Base-by-base conservation (phyloP, 75 land plant genomes). In the Pseudotsuga menziesii region DNA sequence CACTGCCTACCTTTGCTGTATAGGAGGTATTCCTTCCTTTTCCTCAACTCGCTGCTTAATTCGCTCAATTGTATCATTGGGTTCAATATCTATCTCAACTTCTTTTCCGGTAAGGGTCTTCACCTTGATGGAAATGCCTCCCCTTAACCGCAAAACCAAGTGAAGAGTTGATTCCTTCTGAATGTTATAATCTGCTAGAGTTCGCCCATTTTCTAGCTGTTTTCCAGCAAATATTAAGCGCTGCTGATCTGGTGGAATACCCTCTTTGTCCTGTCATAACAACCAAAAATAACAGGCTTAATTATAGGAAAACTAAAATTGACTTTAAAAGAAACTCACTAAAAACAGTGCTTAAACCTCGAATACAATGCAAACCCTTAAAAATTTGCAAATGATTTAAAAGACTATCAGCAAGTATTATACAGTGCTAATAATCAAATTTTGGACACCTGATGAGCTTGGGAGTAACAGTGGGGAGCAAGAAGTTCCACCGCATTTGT, bases 91-190 rank as follows among this genome's bases (percentile, higher is more conserved):
- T 60, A 94, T 92, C 62, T 94, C 98, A 59, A 94, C 91, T 75
- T 94, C 98, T 76, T 94, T 94, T 32, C 98, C 98, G n/a, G 97
- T 94, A 3, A 94, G 85, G 9, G 98, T 94, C 81, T 93, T 94
- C 78, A 94, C 98, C 87, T 94, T 94, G 82, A 94, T 94, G 93
- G 93, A 93, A 17, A 91, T 92, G 27, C 98, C 98, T n/a, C 98
- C 98, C 35, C 92, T 86, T 22, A 93, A 87, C 83, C 96, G 86
- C 75, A 94, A 80, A 26, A 92, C 93, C 54, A 90, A 76, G 77
- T 90, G 93, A 55, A 94, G 87, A 0, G 98, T 94, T 2, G 95
- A 94, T 81, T 92, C 94, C 79, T 92, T 94, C 82, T 94, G 95
- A 39, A 94, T 94, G 74, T 94, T 94, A 57, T 94, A 94, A 77